phyloP scores from a whole-genome alignment of 2,329 filamentous ascomycete species.

The Aspergillus bombycis region DNA sequence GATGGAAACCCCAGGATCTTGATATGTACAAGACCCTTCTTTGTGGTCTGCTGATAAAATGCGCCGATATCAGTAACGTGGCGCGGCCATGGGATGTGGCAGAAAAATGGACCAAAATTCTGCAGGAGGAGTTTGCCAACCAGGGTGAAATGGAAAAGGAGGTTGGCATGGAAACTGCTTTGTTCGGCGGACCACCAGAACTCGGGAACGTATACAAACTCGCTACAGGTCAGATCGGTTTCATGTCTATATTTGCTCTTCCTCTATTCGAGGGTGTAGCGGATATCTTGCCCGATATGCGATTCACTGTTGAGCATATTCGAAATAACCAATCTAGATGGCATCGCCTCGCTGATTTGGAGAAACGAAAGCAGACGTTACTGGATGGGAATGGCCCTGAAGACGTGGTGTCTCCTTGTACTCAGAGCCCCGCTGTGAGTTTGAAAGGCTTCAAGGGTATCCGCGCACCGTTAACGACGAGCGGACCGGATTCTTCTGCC shows the following conservation, averaged over 20 bases:
- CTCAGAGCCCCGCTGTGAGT: conserved; percentile 34
- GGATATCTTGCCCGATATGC: conserved; percentile 81
- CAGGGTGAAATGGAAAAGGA: conserved; percentile 91
- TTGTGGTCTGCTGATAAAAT: conserved; percentile 95
- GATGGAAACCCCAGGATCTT: conserved; percentile 75
- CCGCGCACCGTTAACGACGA: conserved; percentile 14
- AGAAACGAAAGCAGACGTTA: conserved; percentile 32
- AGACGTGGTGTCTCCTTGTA: conserved; percentile 37
- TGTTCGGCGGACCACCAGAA: conserved; percentile 77
- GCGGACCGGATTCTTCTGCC: conserved; percentile 12
- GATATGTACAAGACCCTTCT: conserved; percentile 77
- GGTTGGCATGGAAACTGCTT: conserved; percentile 81
- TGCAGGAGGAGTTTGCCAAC: conserved; percentile 94
- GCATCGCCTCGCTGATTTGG: conserved; percentile 42
- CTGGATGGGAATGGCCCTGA: conserved; percentile 25
- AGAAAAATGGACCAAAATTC: conserved; percentile 83
- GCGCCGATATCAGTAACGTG: conserved; percentile 98
- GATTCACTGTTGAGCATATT: conserved; percentile 82
- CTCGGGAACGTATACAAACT: conserved; percentile 82
- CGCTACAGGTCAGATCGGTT: conserved; percentile 85
- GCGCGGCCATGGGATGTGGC: conserved; percentile 83
- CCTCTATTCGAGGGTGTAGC: conserved; percentile 88
- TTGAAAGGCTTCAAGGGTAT: conserved; percentile 15
- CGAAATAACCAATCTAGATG: conserved; percentile 75
- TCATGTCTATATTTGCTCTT: conserved; percentile 94